Evolutionary conservation across 2,329 filamentous ascomycete genomes (phyloP).

Genomic region (Pseudopithomyces chartarum): DNA sequence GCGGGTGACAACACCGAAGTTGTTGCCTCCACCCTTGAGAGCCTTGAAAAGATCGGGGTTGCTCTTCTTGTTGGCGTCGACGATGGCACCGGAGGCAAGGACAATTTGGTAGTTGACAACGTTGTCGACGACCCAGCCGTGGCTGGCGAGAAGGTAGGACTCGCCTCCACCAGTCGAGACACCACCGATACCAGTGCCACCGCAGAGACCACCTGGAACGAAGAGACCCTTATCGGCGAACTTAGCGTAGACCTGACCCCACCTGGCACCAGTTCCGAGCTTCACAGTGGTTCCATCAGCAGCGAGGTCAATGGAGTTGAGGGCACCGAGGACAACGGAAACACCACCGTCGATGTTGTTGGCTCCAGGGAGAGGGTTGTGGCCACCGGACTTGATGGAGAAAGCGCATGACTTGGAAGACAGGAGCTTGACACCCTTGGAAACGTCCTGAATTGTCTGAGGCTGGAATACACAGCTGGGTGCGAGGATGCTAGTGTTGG

Average conservation of each 20-base stretch:
- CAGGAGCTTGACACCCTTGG: slow-evolving; percentile 1
- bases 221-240: neutral
- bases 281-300: neutral
- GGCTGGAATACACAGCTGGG: slow-evolving; percentile 10
- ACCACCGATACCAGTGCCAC: neutral
- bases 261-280: neutral
- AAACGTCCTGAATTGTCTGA: neutral
- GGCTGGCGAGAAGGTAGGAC: no score
- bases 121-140: neutral
- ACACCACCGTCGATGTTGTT: slow-evolving; percentile 12
- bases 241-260: neutral
- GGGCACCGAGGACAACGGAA: slow-evolving; percentile 7
- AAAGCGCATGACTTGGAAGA: neutral
- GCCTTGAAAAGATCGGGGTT: no score
- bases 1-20: neutral
- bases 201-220: neutral
- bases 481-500: slow-evolving; percentile 1
- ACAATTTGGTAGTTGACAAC: slow-evolving; percentile 43
- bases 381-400: slow-evolving; percentile 8
- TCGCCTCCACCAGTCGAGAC: no score
- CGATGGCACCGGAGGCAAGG: slow-evolving; percentile 44
- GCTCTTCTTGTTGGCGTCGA: no score
- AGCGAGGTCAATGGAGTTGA: neutral
- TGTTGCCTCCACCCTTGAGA: slow-evolving; percentile 41
- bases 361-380: slow-evolving; percentile 1